Evolutionary conservation across 805 yeast species (phyloP).

Genomic region (Groenewaldozyma salmanticensis): DNA sequence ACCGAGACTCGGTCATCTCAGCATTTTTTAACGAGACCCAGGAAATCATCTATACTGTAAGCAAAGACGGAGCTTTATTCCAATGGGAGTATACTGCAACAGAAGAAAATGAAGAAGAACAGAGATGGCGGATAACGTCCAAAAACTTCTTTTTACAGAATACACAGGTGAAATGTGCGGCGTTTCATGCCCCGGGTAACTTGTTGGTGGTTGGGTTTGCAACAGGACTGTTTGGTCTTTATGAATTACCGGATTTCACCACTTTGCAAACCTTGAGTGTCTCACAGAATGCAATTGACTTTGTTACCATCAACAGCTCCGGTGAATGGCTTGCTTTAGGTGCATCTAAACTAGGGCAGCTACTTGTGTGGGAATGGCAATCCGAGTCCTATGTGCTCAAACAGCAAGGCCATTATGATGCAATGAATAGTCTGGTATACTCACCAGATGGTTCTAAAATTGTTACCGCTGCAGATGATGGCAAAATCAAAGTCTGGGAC

Average conservation of each 20-base stretch:
- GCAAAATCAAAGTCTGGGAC: constrained; percentile 96
- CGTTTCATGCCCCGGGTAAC: constrained; percentile 67
- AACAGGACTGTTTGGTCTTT: constrained; percentile 83
- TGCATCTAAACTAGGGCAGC: constrained; percentile 81
- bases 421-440: constrained; percentile 73
- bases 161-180: constrained; percentile 64
- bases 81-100: constrained; percentile 75
- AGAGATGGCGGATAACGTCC: constrained; percentile 70
- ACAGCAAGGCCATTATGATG: constrained; percentile 95
- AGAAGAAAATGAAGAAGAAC: constrained; percentile 33
- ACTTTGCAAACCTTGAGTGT: constrained; percentile 79
- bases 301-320: constrained; percentile 64
- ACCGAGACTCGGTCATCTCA: constrained; percentile 74
- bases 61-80: constrained; percentile 91
- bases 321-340: constrained; percentile 99
- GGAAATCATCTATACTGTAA: constrained; percentile 81
- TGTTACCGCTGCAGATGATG: constrained; percentile 94
- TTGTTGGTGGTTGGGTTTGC: constrained; percentile 80
- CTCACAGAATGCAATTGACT: constrained; percentile 84
- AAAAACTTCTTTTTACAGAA: constrained; percentile 69
- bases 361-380: constrained; percentile 97
- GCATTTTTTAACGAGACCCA: constrained; percentile 86
- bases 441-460: constrained; percentile 92
- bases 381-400: constrained; percentile 89
- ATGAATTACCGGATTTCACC: constrained; percentile 74